Conservation (phyloP, 1,284 basidiomycete genomes). For the Phylloporus sp. region DNA sequence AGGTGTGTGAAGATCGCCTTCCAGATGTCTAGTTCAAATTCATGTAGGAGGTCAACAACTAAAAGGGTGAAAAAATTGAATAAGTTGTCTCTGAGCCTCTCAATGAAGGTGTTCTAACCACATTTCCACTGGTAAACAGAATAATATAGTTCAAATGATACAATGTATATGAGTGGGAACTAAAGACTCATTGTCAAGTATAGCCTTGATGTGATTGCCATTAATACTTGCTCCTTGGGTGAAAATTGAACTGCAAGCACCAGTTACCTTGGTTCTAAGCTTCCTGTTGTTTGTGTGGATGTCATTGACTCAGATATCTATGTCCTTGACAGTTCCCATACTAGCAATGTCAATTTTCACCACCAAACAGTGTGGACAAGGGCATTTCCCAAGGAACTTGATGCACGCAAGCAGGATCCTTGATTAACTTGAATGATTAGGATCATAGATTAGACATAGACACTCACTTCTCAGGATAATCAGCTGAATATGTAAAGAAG, state of each 20-base stretch:
- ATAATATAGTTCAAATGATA: background rate
- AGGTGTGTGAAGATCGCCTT: conserved; percentile 29
- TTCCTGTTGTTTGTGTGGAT: background rate
- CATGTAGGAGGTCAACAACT: background rate
- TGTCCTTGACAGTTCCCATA: background rate
- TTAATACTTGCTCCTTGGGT: background rate
- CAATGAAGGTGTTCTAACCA: background rate
- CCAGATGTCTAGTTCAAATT: conserved; percentile 16
- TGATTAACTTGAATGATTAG: background rate
- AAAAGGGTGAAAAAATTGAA: background rate
- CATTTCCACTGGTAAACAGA: no score
- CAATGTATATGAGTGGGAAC: background rate
- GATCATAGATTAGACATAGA: background rate
- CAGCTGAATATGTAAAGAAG: background rate
- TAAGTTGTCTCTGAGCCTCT: background rate
- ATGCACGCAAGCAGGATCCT: conserved; percentile 15
- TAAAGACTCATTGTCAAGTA: background rate
- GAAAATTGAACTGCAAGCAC: background rate
- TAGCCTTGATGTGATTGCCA: background rate
- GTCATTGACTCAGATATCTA: background rate
- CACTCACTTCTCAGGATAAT: conserved; percentile 38
- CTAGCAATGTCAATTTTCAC: background rate
- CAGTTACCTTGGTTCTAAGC: background rate
- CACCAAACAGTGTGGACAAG: conserved; percentile 1
- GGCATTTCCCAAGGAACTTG: conserved; percentile 10